A percentile compares a stretch with the other conserved stretches of the same genome.
Evolutionary conservation across 495 filamentous ascomycete genomes (phyloP).

Genomic region (Lasiosphaeria miniovina): DNA sequence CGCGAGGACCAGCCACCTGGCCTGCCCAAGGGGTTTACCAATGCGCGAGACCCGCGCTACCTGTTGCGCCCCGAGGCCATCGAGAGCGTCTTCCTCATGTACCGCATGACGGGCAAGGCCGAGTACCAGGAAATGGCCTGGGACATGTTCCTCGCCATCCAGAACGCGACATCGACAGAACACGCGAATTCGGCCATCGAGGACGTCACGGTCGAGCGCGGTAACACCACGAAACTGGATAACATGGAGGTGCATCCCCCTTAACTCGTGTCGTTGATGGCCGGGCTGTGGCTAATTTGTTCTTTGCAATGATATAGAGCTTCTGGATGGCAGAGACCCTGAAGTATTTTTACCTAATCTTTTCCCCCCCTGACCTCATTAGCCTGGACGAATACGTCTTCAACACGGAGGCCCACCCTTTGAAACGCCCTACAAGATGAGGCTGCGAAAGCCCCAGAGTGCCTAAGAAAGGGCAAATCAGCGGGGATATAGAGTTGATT

Average conservation of each 20-base stretch:
- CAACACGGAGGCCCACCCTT: slow-evolving; percentile 82
- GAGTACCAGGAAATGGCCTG: slow-evolving; percentile 54
- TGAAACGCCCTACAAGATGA: slow-evolving; percentile 35
- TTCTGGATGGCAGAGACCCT: slow-evolving; percentile 49
- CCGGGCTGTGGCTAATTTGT: neutral
- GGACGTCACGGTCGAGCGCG: slow-evolving; percentile 32
- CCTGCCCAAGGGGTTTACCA: slow-evolving; percentile 60
- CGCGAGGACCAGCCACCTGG: slow-evolving; percentile 32
- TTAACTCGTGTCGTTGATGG: neutral
- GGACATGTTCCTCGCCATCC: slow-evolving; percentile 54
- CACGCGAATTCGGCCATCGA: slow-evolving; percentile 47
- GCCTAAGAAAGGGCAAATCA: neutral
- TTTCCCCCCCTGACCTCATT: slow-evolving; percentile 66
- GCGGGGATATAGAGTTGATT: neutral
- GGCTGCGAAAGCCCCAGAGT: neutral
- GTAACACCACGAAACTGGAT: slow-evolving; percentile 32
- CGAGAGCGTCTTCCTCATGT: slow-evolving; percentile 66
- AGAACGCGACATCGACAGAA: slow-evolving; percentile 42
- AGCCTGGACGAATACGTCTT: slow-evolving; percentile 73
- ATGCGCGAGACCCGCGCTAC: slow-evolving; percentile 58
- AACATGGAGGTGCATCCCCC: slow-evolving; percentile 40
- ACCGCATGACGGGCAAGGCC: slow-evolving; percentile 54
- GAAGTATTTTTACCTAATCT: slow-evolving; percentile 70
- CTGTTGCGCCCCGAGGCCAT: slow-evolving; percentile 68
- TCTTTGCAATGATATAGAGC: slow-evolving; percentile 23